phyloP scores from a whole-genome alignment of 2,329 filamentous ascomycete genomes.

The Pestalotiopsis sp. region DNA sequence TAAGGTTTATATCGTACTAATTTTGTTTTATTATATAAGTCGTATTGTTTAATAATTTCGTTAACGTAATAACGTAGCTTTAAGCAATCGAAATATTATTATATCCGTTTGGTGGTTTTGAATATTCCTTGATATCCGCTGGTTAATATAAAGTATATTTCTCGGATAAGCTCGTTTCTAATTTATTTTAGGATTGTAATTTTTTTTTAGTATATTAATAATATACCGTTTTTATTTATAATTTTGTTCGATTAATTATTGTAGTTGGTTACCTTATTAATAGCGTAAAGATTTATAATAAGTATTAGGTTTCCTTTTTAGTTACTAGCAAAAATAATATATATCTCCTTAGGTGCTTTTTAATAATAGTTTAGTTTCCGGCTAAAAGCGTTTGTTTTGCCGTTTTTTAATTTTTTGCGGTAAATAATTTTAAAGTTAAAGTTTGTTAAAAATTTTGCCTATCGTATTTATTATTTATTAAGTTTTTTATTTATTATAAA shows the following conservation, averaged over 20 bases:
- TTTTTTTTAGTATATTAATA: background rate
- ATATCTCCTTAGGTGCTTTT: background rate
- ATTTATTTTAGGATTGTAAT: background rate
- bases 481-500: too few species aligned
- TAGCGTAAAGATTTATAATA: background rate
- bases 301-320: background rate
- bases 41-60: background rate
- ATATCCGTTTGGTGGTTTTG: background rate
- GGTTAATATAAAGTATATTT: background rate
- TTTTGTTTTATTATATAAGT: background rate
- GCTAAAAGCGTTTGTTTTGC: background rate
- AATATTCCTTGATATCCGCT: background rate
- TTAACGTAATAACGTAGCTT: background rate
- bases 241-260: background rate
- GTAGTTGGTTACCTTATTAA: slow-evolving; percentile 5
- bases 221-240: too few species aligned
- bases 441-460: too few species aligned
- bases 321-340: slow-evolving; percentile 8
- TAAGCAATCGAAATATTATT: background rate
- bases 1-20: background rate
- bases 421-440: too few species aligned
- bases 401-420: background rate
- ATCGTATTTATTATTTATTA: too few species aligned
- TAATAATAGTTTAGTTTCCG: background rate
- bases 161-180: background rate